Conservation (phyloP, 148 eudicot species). For the Amaranthus hypochondriacus region DNA sequence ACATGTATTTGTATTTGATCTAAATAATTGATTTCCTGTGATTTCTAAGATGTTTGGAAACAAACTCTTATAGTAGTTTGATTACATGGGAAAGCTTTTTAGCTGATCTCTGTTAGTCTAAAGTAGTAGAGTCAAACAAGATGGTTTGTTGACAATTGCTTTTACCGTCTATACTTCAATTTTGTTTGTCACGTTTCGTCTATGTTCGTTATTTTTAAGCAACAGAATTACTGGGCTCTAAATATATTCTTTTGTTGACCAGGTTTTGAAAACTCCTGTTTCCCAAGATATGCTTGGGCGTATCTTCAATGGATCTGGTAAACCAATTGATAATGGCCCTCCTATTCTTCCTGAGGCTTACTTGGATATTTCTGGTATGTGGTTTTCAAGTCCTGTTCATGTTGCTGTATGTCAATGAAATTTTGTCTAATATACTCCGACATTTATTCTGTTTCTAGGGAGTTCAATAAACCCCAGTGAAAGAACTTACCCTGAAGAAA, state of each 20-base stretch:
- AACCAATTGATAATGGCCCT: conserved; percentile 98
- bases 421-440: not conserved
- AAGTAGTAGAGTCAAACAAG: not conserved
- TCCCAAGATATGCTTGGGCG: conserved; percentile 99
- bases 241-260: conserved; percentile 1
- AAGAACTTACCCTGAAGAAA: conserved; percentile 99
- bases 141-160: too few relatives aligned
- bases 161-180: too few relatives aligned
- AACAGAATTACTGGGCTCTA: not conserved
- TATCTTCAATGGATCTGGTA: conserved; percentile 95
- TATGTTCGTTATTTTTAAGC: not conserved
- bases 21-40: too few relatives aligned
- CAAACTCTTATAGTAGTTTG: too few relatives aligned
- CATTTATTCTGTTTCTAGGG: conserved; percentile 38
- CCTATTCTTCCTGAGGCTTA: conserved; percentile 98
- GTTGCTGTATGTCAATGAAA: not conserved
- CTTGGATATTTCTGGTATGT: conserved; percentile 90
- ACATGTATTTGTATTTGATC: too few relatives aligned
- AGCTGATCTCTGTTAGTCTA: too few relatives aligned
- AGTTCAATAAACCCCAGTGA: conserved; percentile 99
- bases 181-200: not conserved
- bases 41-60: too few relatives aligned
- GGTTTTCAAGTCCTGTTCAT: not conserved
- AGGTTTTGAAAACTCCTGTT: conserved; percentile 97
- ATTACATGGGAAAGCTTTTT: too few relatives aligned